phyloP scores from a whole-genome alignment of 75 land plant genomes.

The Pseudotsuga menziesii region DNA sequence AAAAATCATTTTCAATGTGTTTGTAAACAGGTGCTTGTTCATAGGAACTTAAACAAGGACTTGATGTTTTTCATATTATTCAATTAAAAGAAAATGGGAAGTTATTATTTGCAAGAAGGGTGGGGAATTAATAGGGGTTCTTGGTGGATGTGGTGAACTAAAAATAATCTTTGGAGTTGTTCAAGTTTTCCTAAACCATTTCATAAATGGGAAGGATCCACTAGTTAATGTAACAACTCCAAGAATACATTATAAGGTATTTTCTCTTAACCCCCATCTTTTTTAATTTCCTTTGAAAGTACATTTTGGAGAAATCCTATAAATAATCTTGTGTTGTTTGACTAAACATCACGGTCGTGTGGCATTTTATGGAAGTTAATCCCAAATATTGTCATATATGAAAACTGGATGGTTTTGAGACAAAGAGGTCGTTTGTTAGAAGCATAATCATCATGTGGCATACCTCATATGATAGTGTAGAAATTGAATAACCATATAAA shows the following conservation, averaged over 20 bases:
- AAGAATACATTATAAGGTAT: conserved; percentile 83
- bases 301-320: too few relatives aligned
- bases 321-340: too few relatives aligned
- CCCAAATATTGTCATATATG: conserved; percentile 72
- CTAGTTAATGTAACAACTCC: conserved; percentile 51
- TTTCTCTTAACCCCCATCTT: neutral
- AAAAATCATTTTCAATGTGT: too few relatives aligned
- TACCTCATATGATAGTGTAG: conserved; percentile 75
- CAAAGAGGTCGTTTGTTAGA: conserved; percentile 59
- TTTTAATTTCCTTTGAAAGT: too few relatives aligned
- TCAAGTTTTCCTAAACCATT: conserved; percentile 81
- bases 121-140: conserved; percentile 61
- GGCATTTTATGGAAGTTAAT: conserved; percentile 48
- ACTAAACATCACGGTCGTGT: too few relatives aligned
- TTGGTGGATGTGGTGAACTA: conserved; percentile 85
- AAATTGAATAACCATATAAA: conserved; percentile 27
- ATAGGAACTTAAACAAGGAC: too few relatives aligned
- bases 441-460: conserved; percentile 33
- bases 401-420: conserved; percentile 73
- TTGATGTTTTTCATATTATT: too few relatives aligned
- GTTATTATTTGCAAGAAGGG: conserved; percentile 32
- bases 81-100: neutral
- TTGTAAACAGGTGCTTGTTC: too few relatives aligned
- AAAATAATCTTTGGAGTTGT: conserved; percentile 63
- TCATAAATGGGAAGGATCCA: conserved; percentile 58